These are phyloP conservation scores for Raddia distichophylla DNA, from an alignment of 176 grass and related monocot genomes.

Conservation along the genomic window DNA sequence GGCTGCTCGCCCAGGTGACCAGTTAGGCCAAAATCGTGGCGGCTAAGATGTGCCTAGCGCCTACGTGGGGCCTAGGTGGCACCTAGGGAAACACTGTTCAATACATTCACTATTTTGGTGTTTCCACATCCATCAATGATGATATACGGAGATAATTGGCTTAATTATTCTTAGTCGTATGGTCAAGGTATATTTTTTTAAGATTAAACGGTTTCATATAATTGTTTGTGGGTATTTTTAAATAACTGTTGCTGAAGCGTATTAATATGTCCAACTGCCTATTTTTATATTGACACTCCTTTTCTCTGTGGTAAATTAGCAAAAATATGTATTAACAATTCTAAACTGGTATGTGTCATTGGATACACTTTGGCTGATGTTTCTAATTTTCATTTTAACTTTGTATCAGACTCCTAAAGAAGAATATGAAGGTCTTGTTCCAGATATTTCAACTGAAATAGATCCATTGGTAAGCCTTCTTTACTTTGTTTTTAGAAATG, in stretches of 20 bases:
- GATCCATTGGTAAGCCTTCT: conserved; percentile 41
- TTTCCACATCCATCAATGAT: conserved; percentile 16
- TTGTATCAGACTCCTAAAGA: conserved; percentile 46
- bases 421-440: conserved; percentile 46
- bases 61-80: no score
- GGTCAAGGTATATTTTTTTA: conserved; percentile 21
- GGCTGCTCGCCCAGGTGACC: no score
- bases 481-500: background rate
- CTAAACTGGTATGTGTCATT: background rate
- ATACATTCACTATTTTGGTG: background rate
- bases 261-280: background rate
- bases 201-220: background rate
- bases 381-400: conserved; percentile 26
- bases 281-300: background rate
- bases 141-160: background rate
- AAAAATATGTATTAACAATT: conserved; percentile 9
- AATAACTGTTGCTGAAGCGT: background rate
- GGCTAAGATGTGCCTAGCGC: no score
- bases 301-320: background rate
- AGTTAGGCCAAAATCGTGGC: no score
- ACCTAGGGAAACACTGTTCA: background rate
- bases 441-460: conserved; percentile 33
- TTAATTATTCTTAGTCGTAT: background rate
- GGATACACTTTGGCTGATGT: conserved; percentile 21
- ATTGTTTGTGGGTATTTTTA: background rate